Base-by-base conservation (phyloP, 495 filamentous ascomycete genomes). In the Trichocladium uniseriatum region DNA sequence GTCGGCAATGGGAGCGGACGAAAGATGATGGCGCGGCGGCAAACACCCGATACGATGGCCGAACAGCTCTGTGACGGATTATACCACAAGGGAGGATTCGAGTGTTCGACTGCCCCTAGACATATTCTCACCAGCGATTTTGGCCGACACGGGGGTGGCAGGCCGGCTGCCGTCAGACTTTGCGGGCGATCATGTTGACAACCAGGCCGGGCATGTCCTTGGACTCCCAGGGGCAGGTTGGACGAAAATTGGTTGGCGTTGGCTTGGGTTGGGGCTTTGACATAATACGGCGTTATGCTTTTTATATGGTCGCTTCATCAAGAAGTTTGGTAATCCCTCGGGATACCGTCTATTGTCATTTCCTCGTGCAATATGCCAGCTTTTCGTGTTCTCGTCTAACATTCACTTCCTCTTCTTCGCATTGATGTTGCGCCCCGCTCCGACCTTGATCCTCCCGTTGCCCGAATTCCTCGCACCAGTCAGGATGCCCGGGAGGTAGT, bases 341-440 rank as follows among this genome's bases (percentile, higher is more conserved):
- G 24, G 24, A 27, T 27, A 8, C 24, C n/a, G n/a, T n/a, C 4
- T 27, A 27, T 8, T 27, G 24, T 27, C 24, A 27, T 27, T 27
- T 8, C 24, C 4, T 27, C 24, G 24, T 27, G 4, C 24, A 8
- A 27, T 27, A 27, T 27, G 24, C 8, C n/a, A n/a, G 24, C 24
- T 27, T 13, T 38, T 36, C 19, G 10, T 5, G n/a, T 19, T 3
- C 24, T 9, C 27, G 24, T 45, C 24, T 48, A 32, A 13, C 22
- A 18, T 28, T 53, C 16, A 51, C 56, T 24, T 52, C 50, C 63
- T 65, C 57, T 69, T 68, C 71, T 87, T 83, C 45, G 87, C 82
- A 68, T 96, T 96, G 43, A 96, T 77, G 61, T 84, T 87, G 55
- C 80, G 80, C 18, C 94, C 92, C 31, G 89, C 87, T 4, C 92